Evolutionary conservation across 345 rosid genomes (phyloP), one percentile per base, ranked within the genome.

Genomic region (Ceriops zippeliana): DNA sequence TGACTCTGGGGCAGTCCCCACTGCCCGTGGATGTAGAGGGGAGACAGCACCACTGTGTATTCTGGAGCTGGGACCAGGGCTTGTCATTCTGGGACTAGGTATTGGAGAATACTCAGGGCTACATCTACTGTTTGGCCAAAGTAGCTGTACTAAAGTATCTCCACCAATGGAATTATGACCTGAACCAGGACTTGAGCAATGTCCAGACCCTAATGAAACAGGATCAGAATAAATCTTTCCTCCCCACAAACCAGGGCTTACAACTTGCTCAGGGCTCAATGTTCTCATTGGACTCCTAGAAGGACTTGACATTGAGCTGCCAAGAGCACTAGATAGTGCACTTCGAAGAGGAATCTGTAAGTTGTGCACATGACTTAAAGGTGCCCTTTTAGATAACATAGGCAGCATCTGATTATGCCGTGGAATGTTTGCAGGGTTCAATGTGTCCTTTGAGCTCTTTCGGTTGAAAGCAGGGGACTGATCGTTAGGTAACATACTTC

Each of bases 1-100:
- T 66, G 96, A 90, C 62, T 93, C 99, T 38, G 62, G 67, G 54
- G 85, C 78, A 47, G 83, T 68, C 66, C 95, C 96, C 73, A 86
- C 89, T 34, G 92, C 91, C 79, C 92, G 84, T 3, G 99, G 97
- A 83, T 95, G 99, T 73, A 85, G 79, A 69, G 99, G 99, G 17
- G 99, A 89, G 70, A 95, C 99, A 58, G 99, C 93, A 80, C 96
- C 99, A 75, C 99, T 95, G 16, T 91, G 99, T 70, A 95, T 86
- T 79, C 97, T 85, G 20, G 99, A 95, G 81, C 96, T 79, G 71
- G 99, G 97, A 74, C 97, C 97, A 62, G 99, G 97, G 65, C 99
- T 95, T 15, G 95, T 83, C 97, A 95, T 86, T 80, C 91, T 89
- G 52, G 99, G 99, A 68, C 99, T 95, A 49, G 96, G 97, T 64